phyloP scores from a whole-genome alignment of 345 rosid species.

The Hibiscus tridactylites region DNA sequence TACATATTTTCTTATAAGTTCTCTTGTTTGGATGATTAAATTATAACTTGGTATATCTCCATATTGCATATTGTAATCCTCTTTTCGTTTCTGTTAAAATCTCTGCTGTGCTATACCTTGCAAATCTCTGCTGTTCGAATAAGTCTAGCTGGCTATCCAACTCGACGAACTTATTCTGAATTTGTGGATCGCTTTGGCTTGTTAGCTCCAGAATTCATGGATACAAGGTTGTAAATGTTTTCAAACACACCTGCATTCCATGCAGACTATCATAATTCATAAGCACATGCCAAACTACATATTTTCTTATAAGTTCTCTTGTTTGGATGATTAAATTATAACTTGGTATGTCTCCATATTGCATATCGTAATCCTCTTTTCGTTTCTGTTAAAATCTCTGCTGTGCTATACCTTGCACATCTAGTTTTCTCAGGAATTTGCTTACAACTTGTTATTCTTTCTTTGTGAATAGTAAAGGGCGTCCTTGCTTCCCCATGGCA shows the following conservation, averaged over 20 bases:
- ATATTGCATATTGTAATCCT: neutral
- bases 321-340: neutral
- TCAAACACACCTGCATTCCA: neutral
- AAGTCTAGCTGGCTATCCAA: conserved; percentile 96
- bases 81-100: neutral
- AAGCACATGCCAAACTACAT: neutral
- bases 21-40: conserved; percentile 2
- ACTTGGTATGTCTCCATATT: neutral
- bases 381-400: neutral
- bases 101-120: neutral
- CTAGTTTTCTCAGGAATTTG: neutral
- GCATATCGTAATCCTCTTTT: neutral
- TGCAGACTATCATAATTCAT: neutral
- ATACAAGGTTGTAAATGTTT: conserved; percentile 49
- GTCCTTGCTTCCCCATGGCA: neutral
- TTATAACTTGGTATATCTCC: neutral
- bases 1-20: neutral
- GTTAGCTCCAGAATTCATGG: conserved; percentile 61
- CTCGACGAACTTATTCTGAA: conserved; percentile 75
- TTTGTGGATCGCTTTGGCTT: conserved; percentile 95
- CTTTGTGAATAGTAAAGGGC: neutral
- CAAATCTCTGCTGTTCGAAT: no score
- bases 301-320: neutral
- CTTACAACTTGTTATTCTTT: neutral
- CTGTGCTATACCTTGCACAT: neutral